Percentiles rank a stretch among this genome's conserved stretches.
phyloP scores from a whole-genome alignment of 768 basidiomycete species.

The Imleria badia region DNA sequence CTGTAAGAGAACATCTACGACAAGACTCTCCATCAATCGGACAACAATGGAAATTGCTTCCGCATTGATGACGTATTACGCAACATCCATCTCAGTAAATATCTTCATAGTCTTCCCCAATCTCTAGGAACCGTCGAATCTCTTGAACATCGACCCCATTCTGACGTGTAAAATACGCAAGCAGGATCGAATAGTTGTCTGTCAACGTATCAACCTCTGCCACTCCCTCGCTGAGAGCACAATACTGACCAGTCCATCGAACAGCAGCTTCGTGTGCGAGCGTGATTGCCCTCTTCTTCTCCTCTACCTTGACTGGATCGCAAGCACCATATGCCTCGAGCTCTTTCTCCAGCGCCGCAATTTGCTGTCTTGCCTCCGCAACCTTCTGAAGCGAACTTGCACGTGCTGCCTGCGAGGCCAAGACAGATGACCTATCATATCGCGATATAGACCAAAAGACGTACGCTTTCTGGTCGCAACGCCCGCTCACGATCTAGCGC shows the following conservation, averaged over 20 bases:
- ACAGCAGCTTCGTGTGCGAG: conserved; percentile 82
- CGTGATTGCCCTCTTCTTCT: conserved; percentile 66
- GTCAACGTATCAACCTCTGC: conserved; percentile 1
- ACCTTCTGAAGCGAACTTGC: conserved; percentile 52
- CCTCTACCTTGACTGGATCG: conserved; percentile 79
- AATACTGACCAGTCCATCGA: conserved; percentile 81
- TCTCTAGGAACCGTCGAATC: conserved; percentile 61
- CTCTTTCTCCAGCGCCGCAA: conserved; percentile 59
- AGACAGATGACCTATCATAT: not conserved
- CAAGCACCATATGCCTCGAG: conserved; percentile 78
- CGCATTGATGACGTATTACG: conserved; percentile 16
- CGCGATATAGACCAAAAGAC: conserved; percentile 9
- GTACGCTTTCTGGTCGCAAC: conserved; percentile 58
- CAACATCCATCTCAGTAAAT: conserved; percentile 40
- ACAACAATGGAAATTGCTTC: conserved; percentile 8
- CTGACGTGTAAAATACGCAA: conserved; percentile 66
- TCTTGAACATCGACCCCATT: conserved; percentile 58
- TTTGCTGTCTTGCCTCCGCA: conserved; percentile 45
- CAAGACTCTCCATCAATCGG: not conserved
- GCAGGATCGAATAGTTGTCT: conserved; percentile 72
- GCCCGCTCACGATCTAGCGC: conserved; percentile 51
- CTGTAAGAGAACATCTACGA: conserved; percentile 2
- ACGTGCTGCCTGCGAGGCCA: conserved; percentile 52
- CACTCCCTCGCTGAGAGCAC: not conserved
- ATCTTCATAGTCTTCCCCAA: conserved; percentile 78